These are phyloP conservation scores for Exophiala aquamarina DNA, from an alignment of 2,329 filamentous ascomycete species.

Conservation along the genomic window DNA sequence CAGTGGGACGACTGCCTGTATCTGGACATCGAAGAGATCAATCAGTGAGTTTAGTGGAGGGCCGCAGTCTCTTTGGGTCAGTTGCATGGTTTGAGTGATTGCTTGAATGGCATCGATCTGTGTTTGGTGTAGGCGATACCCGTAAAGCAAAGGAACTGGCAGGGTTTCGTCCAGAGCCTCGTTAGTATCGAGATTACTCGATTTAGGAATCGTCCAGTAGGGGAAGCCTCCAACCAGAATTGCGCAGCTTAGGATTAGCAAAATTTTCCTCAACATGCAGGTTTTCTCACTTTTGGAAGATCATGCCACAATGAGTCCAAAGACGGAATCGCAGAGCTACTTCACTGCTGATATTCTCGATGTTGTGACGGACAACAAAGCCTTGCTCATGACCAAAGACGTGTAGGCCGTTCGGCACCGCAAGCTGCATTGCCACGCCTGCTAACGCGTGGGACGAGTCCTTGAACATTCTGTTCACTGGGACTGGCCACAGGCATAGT, in stretches of 20 bases:
- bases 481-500: slow-evolving; percentile 12
- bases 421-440: slow-evolving; percentile 13
- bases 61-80: not conserved
- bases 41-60: slow-evolving; percentile 11
- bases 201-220: slow-evolving; percentile 4
- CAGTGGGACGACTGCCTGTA: slow-evolving; percentile 6
- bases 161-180: slow-evolving; percentile 2
- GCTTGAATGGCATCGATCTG: slow-evolving; percentile 9
- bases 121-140: slow-evolving; percentile 8
- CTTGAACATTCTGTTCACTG: slow-evolving; percentile 6
- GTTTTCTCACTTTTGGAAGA: slow-evolving; percentile 8
- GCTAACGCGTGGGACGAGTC: slow-evolving; percentile 12
- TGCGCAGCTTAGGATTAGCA: slow-evolving; percentile 1
- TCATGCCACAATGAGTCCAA: slow-evolving; percentile 11
- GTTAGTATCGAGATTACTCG: not conserved
- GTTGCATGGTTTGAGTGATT: slow-evolving; percentile 6
- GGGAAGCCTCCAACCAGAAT: slow-evolving; percentile 12
- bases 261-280: not conserved
- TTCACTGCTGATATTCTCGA: not conserved
- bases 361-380: slow-evolving; percentile 12
- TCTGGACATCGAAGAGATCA: slow-evolving; percentile 12
- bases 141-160: slow-evolving; percentile 5
- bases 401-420: slow-evolving; percentile 12
- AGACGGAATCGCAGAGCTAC: slow-evolving; percentile 11
- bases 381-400: slow-evolving; percentile 12